Evolutionary conservation across 176 grass and related monocot species (phyloP).

Genomic region (Eragrostis curvula): DNA sequence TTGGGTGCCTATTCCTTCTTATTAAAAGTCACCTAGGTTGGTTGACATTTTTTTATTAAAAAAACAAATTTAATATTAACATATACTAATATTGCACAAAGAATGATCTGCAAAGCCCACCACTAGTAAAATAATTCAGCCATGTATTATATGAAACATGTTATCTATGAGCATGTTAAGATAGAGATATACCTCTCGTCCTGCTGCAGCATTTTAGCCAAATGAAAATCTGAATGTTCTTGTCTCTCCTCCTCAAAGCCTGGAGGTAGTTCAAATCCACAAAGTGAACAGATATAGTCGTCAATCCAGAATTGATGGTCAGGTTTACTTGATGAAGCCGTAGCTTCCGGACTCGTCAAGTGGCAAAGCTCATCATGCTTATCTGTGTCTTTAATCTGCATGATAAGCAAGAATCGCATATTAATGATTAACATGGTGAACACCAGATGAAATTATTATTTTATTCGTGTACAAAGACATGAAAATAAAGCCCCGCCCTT

Average conservation of each 20-base stretch:
- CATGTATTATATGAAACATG: background rate
- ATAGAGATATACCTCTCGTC: constrained; percentile 52
- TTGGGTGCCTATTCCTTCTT: too few species aligned
- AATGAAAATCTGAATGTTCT: constrained; percentile 88
- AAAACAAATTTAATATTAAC: background rate
- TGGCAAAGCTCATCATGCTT: constrained; percentile 19
- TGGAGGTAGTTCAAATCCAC: constrained; percentile 76
- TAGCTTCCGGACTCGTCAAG: constrained; percentile 9
- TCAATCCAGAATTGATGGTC: constrained; percentile 59
- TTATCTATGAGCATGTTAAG: background rate
- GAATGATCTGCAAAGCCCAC: background rate
- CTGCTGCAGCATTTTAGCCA: constrained; percentile 78
- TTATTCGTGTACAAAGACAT: background rate
- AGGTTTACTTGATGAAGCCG: constrained; percentile 39
- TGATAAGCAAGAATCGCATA: background rate
- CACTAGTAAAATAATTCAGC: background rate
- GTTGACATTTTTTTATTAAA: too few species aligned
- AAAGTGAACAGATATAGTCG: constrained; percentile 82
- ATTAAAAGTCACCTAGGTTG: too few species aligned
- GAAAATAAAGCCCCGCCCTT: background rate
- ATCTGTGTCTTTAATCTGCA: constrained; percentile 36
- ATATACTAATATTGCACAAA: background rate
- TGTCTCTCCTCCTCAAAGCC: constrained; percentile 83
- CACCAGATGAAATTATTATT: background rate
- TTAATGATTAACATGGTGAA: background rate